phyloP scores from a whole-genome alignment of 306 rosid genomes.

The Trifolium subterraneum region DNA sequence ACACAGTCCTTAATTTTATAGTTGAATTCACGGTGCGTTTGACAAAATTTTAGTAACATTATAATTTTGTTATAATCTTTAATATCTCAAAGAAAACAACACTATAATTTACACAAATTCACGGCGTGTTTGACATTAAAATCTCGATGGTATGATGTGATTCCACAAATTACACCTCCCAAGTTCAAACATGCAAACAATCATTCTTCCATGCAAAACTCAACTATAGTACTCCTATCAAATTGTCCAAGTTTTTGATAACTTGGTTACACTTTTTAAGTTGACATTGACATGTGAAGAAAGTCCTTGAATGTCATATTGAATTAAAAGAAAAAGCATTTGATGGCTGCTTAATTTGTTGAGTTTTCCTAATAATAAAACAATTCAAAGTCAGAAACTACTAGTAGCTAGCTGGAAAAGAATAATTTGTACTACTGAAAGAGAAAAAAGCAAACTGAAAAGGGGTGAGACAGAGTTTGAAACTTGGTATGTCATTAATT shows the following conservation, averaged over 20 bases:
- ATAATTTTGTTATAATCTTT: no score
- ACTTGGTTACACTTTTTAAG: neutral
- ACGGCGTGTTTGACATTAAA: no score
- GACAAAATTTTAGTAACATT: no score
- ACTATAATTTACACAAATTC: no score
- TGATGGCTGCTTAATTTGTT: constrained; percentile 41
- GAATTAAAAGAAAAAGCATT: constrained; percentile 23
- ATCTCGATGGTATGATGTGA: no score
- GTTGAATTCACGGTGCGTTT: no score
- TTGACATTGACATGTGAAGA: constrained; percentile 19
- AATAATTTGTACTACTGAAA: constrained; percentile 24
- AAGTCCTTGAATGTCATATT: constrained; percentile 32
- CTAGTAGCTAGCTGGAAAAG: constrained; percentile 11
- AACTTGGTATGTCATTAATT: constrained; percentile 44
- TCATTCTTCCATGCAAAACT: neutral
- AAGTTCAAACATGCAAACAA: no score
- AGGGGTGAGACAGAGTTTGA: constrained; percentile 16
- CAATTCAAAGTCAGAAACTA: constrained; percentile 31
- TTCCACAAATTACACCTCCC: no score
- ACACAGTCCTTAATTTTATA: no score
- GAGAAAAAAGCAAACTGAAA: neutral
- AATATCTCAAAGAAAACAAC: no score
- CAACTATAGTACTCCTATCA: neutral
- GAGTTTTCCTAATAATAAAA: constrained; percentile 20
- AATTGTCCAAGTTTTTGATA: neutral